A percentile compares a stretch with the other conserved stretches of the same genome.
phyloP scores from a whole-genome alignment of 257 asterid genomes.

The Misopates orontium region DNA sequence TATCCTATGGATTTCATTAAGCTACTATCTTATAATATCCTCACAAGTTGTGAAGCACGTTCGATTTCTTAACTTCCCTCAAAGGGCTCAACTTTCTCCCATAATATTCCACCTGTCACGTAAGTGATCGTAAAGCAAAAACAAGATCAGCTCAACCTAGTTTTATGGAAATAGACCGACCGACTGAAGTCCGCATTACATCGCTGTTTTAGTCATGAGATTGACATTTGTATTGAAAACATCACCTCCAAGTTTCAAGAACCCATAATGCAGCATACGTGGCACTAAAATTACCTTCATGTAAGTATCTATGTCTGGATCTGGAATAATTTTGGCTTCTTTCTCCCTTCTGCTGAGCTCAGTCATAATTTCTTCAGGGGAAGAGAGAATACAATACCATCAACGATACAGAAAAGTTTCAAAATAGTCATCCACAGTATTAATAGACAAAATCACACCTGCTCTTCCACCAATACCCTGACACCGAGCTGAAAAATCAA shows the following conservation, averaged over 20 bases:
- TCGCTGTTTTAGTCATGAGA: neutral
- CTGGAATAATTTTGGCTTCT: slow-evolving; percentile 47
- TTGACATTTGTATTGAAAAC: neutral
- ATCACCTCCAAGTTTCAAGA: neutral
- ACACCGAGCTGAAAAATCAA: slow-evolving; percentile 65
- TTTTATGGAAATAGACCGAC: too few species aligned
- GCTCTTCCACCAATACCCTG: slow-evolving; percentile 58
- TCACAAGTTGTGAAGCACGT: too few species aligned
- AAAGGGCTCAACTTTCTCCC: too few species aligned
- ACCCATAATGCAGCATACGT: neutral
- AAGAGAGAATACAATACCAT: slow-evolving; percentile 1
- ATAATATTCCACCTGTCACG: too few species aligned
- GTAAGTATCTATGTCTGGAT: slow-evolving; percentile 49
- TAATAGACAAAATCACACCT: slow-evolving; percentile 31
- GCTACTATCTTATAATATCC: too few species aligned
- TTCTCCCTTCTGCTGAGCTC: slow-evolving; percentile 46
- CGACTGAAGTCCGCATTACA: neutral
- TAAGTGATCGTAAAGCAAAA: too few species aligned
- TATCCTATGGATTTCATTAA: too few species aligned
- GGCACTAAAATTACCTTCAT: slow-evolving; percentile 44
- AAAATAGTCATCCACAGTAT: neutral
- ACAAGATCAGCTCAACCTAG: too few species aligned
- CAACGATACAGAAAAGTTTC: neutral
- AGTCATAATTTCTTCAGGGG: slow-evolving; percentile 38
- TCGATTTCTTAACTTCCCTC: too few species aligned